Base-by-base conservation (phyloP, 2,329 filamentous ascomycete genomes). In the Penicillium psychrosexuale region DNA sequence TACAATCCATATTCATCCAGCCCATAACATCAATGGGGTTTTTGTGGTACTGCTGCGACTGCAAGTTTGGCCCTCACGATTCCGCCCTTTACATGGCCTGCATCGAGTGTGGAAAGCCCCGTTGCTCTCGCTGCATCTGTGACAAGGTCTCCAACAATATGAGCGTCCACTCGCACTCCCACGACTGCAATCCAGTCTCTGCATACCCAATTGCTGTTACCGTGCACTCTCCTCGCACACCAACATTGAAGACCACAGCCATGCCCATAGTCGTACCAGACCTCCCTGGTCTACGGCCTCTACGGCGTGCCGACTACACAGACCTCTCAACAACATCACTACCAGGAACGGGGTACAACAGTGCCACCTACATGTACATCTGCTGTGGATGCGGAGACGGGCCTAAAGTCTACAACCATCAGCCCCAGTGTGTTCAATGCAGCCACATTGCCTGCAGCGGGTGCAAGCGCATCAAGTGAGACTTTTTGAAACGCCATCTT, bases 341-440 rank as follows among this genome's bases (percentile, higher is more conserved):
- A 52, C 9, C 38, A 45, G 47, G 27, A 47, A 40, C 19, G 15
- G 56, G 55, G 8, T 34, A 47, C 40, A 57, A 61, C 47, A 37
- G 46, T 24, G 28, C 57, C 1, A 66, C 62, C 9, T 58, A 66
- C 48, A 61, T 72, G 58, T 76, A 73, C 43, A 65, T 72, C 51
- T 76, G 74, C 63, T 76, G 74, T 66, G 1, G 55, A 5, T 76
- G 74, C 55, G 37, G 63, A 1, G 73, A 76, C 39, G 74, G 74
- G 0, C 74, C 74, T 0, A 76, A 75, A 48, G 58, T 73, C 37
- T 75, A 60, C 57, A 61, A 69, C 11, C 40, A 56, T 30, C 70
- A 76, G 40, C 63, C 69, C 2, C 42, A 36, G 19, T 76, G 74
- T 48, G 60, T 73, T 3, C 52, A 37, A 0, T 76, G 74, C 63